Conservation (phyloP, 352 stramenopile genomes). For the Globisporangium viniferum region DNA sequence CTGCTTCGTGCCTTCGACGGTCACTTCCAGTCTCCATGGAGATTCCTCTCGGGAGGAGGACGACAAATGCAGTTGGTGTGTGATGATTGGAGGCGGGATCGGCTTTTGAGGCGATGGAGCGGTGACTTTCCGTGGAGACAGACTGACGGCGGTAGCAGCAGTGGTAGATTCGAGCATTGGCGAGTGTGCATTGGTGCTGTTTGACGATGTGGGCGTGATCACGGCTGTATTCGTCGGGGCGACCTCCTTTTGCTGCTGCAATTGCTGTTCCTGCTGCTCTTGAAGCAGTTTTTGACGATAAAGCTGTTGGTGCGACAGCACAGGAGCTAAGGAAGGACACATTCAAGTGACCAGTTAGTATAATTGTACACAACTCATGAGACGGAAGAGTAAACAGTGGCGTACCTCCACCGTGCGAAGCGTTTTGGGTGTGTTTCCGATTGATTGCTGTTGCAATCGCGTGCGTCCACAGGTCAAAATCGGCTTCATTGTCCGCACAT, state of each 20-base stretch:
- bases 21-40: conserved; percentile 51
- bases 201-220: conserved; percentile 15
- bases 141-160: neutral
- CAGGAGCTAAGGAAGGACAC: conserved; percentile 15
- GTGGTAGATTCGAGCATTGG: neutral
- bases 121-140: neutral
- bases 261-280: conserved; percentile 35
- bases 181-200: neutral
- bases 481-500: conserved; percentile 67
- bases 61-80: conserved; percentile 8
- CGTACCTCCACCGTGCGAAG: conserved; percentile 15
- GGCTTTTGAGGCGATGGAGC: conserved; percentile 18
- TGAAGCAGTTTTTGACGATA: conserved; percentile 70
- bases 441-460: conserved; percentile 78
- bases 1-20: conserved; percentile 62
- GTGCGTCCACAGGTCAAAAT: conserved; percentile 79
- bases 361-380: neutral
- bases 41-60: conserved; percentile 12
- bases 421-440: conserved; percentile 49
- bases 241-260: conserved; percentile 12
- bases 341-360: neutral
- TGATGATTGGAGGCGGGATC: conserved; percentile 22
- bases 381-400: neutral
- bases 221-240: conserved; percentile 4
- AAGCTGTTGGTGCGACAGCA: conserved; percentile 70